A percentile compares a stretch with the other conserved stretches of the same genome.
Evolutionary conservation across 192 early-diverging fungal species (phyloP).

Genomic region (Piromyces finnis): DNA sequence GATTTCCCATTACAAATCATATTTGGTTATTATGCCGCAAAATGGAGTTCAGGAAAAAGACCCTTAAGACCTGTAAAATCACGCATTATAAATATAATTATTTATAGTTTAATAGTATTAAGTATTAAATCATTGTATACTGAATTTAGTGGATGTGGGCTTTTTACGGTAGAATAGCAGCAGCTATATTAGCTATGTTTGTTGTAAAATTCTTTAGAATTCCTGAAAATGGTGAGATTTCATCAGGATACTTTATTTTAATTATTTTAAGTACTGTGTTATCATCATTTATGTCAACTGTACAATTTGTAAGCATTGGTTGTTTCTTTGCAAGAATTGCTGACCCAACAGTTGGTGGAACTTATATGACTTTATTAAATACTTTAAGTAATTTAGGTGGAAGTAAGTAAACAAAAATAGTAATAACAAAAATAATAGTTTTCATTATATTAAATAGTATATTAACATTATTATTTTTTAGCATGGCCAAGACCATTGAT

Average conservation of each 20-base stretch:
- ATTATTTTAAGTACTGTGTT: neutral
- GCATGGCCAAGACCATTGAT: neutral
- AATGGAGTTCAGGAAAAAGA: slow-evolving; percentile 73
- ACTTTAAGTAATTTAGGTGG: slow-evolving; percentile 94
- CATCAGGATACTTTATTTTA: slow-evolving; percentile 3
- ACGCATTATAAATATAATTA: slow-evolving; percentile 3
- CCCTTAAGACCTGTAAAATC: slow-evolving; percentile 58
- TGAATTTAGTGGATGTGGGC: slow-evolving; percentile 61
- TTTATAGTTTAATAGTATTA: neutral
- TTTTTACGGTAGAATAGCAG: slow-evolving; percentile 68
- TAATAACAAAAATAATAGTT: no score
- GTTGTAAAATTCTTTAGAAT: slow-evolving; percentile 50
- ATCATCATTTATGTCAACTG: slow-evolving; percentile 36
- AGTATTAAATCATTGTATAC: neutral
- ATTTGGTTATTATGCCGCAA: slow-evolving; percentile 94
- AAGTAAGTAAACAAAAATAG: slow-evolving; percentile 70
- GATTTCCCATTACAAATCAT: slow-evolving; percentile 94
- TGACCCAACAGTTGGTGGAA: slow-evolving; percentile 80
- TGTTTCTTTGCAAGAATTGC: slow-evolving; percentile 89
- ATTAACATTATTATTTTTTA: neutral
- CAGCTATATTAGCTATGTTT: slow-evolving; percentile 64
- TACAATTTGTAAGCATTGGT: slow-evolving; percentile 90
- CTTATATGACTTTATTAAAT: slow-evolving; percentile 42
- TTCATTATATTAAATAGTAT: no score
- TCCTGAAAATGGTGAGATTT: slow-evolving; percentile 44